Evolutionary conservation across 306 rosid genomes (phyloP), one percentile per base, ranked within the genome.

Genomic region (Astragalus membranaceus): DNA sequence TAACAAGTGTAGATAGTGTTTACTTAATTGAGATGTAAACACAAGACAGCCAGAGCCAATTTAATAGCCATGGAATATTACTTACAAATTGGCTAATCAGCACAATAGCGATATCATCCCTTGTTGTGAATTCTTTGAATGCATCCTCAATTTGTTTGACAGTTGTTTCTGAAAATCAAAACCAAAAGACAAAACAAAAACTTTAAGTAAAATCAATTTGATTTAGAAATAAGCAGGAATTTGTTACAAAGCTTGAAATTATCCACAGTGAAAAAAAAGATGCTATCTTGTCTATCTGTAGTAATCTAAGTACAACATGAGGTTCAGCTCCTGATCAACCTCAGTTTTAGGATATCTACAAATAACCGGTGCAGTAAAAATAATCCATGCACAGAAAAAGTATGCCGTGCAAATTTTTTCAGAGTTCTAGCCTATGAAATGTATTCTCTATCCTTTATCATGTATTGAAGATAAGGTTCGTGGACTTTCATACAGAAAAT

Each of bases 1-100:
- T 1, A 49, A 68, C 43, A 58, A 46, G 5, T 51, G 72, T 67
- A 50, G 70, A 76, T 33, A 52, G 61, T 58, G 39, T 77, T 46
- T 33, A 47, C 69, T 36, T 50, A n/a, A 52, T 32, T 36, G 7
- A 78, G 37, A 42, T 9, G 52, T 29, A 35, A 43, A 50, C 0
- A 5, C 36, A 64, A 56, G 73, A 26, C 58, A 67, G 59, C 15
- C 63, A 3, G 12, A 20, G 16, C 64, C 37, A 54, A 58, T 56
- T 69, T n/a, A 46, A 26, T 72, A 66, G 37, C 57, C 52, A 67
- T 13, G 70, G 59, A 57, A 75, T 54, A 58, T 26, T 79, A 79
- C 99, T 87, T 88, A 91, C 99, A 69, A 84, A 91, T 91, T 94
- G 97, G 81, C 99, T 91, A 68, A 94, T 94, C 79, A 91, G 74